These are phyloP conservation scores for Phaeotremella fagi DNA, from an alignment of 768 basidiomycete species.

Conservation along the genomic window DNA sequence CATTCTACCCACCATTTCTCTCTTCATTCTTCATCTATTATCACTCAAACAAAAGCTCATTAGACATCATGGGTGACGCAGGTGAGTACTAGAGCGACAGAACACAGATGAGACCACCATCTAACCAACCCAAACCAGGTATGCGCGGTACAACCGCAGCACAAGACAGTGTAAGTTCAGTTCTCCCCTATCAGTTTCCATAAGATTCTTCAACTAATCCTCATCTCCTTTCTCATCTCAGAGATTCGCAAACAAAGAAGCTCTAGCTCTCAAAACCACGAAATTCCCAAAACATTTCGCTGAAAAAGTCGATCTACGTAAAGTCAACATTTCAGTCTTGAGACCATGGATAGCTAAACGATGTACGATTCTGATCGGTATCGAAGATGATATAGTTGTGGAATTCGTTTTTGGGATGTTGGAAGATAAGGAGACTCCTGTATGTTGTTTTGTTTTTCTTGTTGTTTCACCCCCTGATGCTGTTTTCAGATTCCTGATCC, in stretches of 20 bases:
- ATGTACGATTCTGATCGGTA: slow-evolving; percentile 78
- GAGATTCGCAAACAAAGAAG: slow-evolving; percentile 91
- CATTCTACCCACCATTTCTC: neutral
- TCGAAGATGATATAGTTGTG: slow-evolving; percentile 95
- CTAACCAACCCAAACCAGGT: too few species aligned
- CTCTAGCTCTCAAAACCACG: slow-evolving; percentile 77
- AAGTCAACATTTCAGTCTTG: slow-evolving; percentile 88
- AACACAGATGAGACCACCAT: too few species aligned
- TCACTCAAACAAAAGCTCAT: too few species aligned
- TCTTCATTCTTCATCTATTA: neutral
- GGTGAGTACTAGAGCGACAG: slow-evolving; percentile 16
- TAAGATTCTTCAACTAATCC: neutral
- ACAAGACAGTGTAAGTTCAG: slow-evolving; percentile 38
- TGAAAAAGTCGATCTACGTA: slow-evolving; percentile 92
- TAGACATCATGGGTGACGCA: slow-evolving; percentile 30
- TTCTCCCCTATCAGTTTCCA: neutral
- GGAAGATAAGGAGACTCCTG: slow-evolving; percentile 79
- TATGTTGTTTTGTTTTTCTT: slow-evolving; percentile 54
- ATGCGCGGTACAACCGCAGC: slow-evolving; percentile 39
- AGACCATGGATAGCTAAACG: slow-evolving; percentile 86
- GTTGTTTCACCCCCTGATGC: too few species aligned
- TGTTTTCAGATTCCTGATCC: slow-evolving; percentile 83
- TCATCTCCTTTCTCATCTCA: slow-evolving; percentile 2
- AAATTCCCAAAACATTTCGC: slow-evolving; percentile 88
- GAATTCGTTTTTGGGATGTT: slow-evolving; percentile 94